phyloP scores from a whole-genome alignment of 352 stramenopile genomes.

The Blastocystis sp. region DNA sequence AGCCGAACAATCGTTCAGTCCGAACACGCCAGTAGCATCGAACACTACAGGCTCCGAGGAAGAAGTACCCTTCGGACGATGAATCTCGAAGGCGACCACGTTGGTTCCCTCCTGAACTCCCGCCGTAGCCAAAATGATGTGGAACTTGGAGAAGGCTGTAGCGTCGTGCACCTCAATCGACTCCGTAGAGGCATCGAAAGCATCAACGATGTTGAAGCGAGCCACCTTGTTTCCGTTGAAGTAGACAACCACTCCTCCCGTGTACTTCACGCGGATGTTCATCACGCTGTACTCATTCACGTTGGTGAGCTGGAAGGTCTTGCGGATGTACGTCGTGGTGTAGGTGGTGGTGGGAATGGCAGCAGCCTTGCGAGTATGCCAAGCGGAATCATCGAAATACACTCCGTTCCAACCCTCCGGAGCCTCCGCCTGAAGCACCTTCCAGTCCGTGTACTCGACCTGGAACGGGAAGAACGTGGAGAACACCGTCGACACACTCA shows the following conservation, averaged over 20 bases:
- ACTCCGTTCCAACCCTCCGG: background rate
- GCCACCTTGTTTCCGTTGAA: background rate
- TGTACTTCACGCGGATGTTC: background rate
- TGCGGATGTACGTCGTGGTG: background rate
- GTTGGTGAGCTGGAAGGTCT: background rate
- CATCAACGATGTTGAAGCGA: background rate
- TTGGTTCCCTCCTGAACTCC: background rate
- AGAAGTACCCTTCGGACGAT: background rate
- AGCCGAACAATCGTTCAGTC: background rate
- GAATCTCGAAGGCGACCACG: background rate
- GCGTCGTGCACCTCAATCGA: background rate
- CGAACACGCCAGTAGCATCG: background rate
- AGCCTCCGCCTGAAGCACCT: background rate
- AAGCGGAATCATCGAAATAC: background rate
- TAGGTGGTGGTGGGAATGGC: background rate
- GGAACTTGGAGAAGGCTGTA: background rate
- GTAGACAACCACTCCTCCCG: background rate
- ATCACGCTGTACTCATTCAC: background rate
- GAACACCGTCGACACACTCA: background rate
- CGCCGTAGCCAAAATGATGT: background rate
- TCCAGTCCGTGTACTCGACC: background rate
- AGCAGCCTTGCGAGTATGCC: background rate
- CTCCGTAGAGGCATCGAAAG: background rate
- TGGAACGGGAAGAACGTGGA: constrained; percentile 14
- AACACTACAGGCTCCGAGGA: background rate